Base-by-base conservation (phyloP, 108 stramenopile genomes). In the Skeletonema tropicum region DNA sequence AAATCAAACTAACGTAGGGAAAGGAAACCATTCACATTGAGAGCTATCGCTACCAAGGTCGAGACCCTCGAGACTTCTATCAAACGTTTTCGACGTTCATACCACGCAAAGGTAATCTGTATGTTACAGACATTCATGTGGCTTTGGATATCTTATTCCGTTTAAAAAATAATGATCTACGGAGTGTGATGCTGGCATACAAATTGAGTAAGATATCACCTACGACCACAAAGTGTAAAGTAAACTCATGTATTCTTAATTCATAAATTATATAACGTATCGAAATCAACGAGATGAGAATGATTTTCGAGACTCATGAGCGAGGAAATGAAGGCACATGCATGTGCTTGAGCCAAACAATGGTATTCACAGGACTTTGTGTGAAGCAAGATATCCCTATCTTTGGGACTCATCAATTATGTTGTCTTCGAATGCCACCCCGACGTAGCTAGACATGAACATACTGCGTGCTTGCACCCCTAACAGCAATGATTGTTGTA, bases 401-500 rank as follows among this genome's bases (percentile, higher is more conserved):
- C 33, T 35, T 35, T 35, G 33, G 33, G 33, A 35, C 33, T 3
- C 23, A 4, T 55, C 21, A 23, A 23, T 25, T 55, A 55, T 23
- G 9, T 2, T 9, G 25, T 29, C 26, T 9, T 55, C 52, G 23
- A 11, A 55, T 55, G 52, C 52, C 23, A 55, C 23, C 23, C 23
- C 19, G 23, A 55, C 25, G 23, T 23, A 55, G 52, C 52, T 55
- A 5, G 52, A 55, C 52, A 55, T 23, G 23, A 55, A 23, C 52
- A 52, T 55, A 55, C 52, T 55, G 21, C 52, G 52, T 55, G 52
- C 69, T 17, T 31, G 60, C 45, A 70, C 11, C 6, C 76, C 76
- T 41, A 57, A 29, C 21, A 77, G 49, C 42, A 77, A 46, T 6
- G 70, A 61, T 13, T 33, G 48, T 32, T 65, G 64, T 42, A 70